Evolutionary conservation across 2,329 filamentous ascomycete genomes (phyloP), one percentile per base, ranked within the genome.

Genomic region (Alternaria gaisen): DNA sequence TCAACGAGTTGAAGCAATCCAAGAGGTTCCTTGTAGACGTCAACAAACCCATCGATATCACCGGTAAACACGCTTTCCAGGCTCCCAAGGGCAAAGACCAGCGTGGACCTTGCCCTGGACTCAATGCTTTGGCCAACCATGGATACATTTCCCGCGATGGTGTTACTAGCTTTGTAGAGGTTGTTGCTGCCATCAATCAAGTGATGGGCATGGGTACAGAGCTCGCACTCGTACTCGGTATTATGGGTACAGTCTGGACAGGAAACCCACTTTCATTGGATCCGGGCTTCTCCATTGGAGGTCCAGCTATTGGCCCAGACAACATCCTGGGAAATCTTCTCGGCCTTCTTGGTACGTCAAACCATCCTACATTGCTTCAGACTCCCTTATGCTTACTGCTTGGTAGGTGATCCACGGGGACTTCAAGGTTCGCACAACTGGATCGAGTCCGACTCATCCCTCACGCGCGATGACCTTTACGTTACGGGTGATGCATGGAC

Each of bases 221-320:
- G 60, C 76, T 80, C 3, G 78, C 80, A 53, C 72, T 84, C 3
- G 44, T 70, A 12, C 60, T 71, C 0, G 78, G 80, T n/a, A 72
- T 81, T 4, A 80, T 83, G 72, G 83, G 82, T 7, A 83, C 81
- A 14, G 80, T 83, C 11, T 81, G 81, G 64, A 80, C 80, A 2
- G 85, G 85, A 1, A 83, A 86, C 60, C 81, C 83, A 6, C 63
- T 86, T 0, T 85, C 85, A 0, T 61, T 84, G 1, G 76, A 80
- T 42, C 83, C 80, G 2, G 80, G 82, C 3, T 86, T 84, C 72
- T 86, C 84, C 1, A 86, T 86, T 41, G 84, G 84, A 11, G 70
- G 65, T 3, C 47, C 38, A 4, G n/a, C 53, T 5, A 72, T 78
- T 50, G 77, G 80, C 60, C 18, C 43, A 2, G 58, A 60, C 26